phyloP scores from a whole-genome alignment of 2,329 filamentous ascomycete species.

The Fusarium pseudoanthophilum region DNA sequence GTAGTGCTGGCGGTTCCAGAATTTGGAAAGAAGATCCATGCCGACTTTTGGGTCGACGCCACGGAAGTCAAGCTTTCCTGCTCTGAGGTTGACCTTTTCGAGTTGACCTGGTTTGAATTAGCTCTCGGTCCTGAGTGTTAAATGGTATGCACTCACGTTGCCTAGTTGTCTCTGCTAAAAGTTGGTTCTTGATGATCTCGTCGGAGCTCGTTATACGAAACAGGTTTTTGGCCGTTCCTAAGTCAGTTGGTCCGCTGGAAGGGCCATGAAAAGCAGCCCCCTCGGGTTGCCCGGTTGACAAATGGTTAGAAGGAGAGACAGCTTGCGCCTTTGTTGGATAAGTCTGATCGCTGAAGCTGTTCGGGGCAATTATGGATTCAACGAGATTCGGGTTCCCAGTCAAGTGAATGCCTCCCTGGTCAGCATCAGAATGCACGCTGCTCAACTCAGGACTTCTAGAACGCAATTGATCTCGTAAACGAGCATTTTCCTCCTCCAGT shows the following conservation, averaged over 20 bases:
- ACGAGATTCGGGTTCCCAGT: rapidly evolving
- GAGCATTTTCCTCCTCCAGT: conserved; percentile 52
- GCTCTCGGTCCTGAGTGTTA: conserved; percentile 10
- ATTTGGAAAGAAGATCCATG: conserved; percentile 60
- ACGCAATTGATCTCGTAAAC: conserved; percentile 46
- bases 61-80: background rate
- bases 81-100: conserved; percentile 3
- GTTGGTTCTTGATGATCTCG: background rate
- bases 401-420: rapidly evolving
- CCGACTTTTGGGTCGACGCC: conserved; percentile 56
- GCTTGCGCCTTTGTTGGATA: background rate
- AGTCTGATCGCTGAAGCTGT: background rate
- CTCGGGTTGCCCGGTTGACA: background rate
- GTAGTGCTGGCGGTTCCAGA: conserved; percentile 66
- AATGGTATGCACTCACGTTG: conserved; percentile 12
- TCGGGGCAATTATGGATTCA: rapidly evolving
- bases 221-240: rapidly evolving
- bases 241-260: conserved; percentile 32
- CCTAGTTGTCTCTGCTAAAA: conserved; percentile 28
- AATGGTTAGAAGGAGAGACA: background rate
- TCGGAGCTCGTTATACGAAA: rapidly evolving
- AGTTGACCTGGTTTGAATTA: background rate
- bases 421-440: rapidly evolving
- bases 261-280: conserved; percentile 42
- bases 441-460: background rate